Percentiles rank a stretch among this genome's conserved stretches.
phyloP scores from a whole-genome alignment of 257 asterid genomes.

The Fraxinus anomala region DNA sequence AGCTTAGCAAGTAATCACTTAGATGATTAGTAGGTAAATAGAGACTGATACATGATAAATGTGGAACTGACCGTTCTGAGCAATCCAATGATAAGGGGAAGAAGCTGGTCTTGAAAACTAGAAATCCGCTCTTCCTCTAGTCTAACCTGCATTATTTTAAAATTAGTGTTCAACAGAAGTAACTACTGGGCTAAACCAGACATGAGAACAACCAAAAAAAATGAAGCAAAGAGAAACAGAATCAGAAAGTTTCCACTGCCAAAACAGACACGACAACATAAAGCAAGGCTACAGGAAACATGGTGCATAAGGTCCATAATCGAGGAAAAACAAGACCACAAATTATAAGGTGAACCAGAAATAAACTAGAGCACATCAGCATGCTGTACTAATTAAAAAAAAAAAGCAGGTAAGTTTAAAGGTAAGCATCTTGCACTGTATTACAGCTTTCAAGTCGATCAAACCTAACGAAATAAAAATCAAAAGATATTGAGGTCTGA shows the following conservation, averaged over 20 bases:
- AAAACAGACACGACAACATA: not conserved
- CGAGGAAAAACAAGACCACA: not conserved
- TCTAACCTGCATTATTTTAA: slow-evolving; percentile 56
- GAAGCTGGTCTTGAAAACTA: slow-evolving; percentile 80
- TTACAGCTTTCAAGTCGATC: not conserved
- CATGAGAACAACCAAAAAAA: slow-evolving; percentile 11
- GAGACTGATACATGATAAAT: slow-evolving; percentile 21
- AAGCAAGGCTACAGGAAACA: not conserved
- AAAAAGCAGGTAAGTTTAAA: slow-evolving; percentile 7
- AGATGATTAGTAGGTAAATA: not conserved
- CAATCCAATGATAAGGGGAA: slow-evolving; percentile 91
- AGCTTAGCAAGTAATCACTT: slow-evolving; percentile 2
- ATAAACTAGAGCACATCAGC: slow-evolving; percentile 4
- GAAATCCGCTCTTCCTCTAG: slow-evolving; percentile 78
- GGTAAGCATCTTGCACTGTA: slow-evolving; percentile 6
- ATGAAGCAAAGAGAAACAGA: slow-evolving; percentile 20
- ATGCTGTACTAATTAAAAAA: not conserved
- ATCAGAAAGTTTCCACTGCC: not conserved
- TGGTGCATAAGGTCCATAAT: not conserved
- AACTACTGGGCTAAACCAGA: not conserved
- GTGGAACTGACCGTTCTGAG: slow-evolving; percentile 83
- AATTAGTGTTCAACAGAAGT: slow-evolving; percentile 25
- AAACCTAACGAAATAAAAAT: slow-evolving; percentile 9
- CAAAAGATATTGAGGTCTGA: not conserved
- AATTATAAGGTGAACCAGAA: slow-evolving; percentile 12